Conservation (phyloP, 2,329 filamentous ascomycete genomes). For the Fusarium denticulatum region DNA sequence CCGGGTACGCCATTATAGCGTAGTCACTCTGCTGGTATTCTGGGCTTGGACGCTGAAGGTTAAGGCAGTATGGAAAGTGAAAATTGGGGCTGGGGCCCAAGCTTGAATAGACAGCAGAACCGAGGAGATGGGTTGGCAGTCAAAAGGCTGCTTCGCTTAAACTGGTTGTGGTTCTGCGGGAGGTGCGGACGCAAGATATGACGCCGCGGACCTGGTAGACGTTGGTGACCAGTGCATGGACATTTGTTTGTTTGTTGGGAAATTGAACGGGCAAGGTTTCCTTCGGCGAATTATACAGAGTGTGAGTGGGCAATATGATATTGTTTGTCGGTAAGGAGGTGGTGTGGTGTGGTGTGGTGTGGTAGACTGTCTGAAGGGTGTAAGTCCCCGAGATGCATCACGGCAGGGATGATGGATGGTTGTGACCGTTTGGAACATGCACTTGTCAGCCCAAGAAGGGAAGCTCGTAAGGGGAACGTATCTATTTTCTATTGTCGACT, state of each 20-base stretch:
- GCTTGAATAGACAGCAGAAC: slow-evolving; percentile 17
- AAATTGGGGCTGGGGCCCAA: slow-evolving; percentile 6
- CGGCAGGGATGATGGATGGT: not conserved
- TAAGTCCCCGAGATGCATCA: not conserved
- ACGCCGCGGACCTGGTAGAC: slow-evolving; percentile 15
- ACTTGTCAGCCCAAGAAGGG: not conserved
- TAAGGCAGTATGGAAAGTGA: not conserved
- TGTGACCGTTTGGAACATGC: slow-evolving; percentile 15
- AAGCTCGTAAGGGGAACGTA: not conserved
- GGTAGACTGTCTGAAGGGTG: not conserved
- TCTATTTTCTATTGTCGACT: slow-evolving; percentile 16
- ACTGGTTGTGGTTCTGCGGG: not conserved
- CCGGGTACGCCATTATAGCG: slow-evolving; percentile 37
- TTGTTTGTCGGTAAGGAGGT: slow-evolving; percentile 10
- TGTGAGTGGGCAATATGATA: not conserved
- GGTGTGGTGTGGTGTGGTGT: slow-evolving; percentile 7
- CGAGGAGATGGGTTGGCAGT: slow-evolving; percentile 28
- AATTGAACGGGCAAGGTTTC: not conserved
- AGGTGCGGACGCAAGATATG: slow-evolving; percentile 18
- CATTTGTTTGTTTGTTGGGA: slow-evolving; percentile 7
- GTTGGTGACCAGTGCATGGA: slow-evolving; percentile 8
- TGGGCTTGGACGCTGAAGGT: slow-evolving; percentile 6
- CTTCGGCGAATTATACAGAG: not conserved
- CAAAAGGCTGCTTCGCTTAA: slow-evolving; percentile 18
- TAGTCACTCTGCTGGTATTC: slow-evolving; percentile 29